These are phyloP conservation scores for Peniophora sp. DNA, from an alignment of 1,284 basidiomycete genomes.

Conservation along the genomic window DNA sequence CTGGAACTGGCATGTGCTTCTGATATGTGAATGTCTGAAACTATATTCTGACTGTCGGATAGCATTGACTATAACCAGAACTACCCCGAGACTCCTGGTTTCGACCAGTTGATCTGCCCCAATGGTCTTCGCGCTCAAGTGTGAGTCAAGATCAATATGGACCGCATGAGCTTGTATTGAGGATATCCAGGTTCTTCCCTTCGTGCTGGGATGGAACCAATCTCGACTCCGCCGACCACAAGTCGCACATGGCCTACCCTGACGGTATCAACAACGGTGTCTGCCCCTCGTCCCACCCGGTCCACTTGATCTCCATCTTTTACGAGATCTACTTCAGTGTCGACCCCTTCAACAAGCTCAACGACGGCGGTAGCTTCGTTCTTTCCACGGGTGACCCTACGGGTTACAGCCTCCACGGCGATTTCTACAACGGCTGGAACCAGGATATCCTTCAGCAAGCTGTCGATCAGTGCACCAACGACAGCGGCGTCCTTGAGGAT, in stretches of 20 bases:
- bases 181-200: slow-evolving; percentile 24
- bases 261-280: slow-evolving; percentile 26
- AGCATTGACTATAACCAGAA: slow-evolving; percentile 16
- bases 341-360: slow-evolving; percentile 12
- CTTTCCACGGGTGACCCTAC: slow-evolving; percentile 28
- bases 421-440: slow-evolving; percentile 47
- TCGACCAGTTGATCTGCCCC: slow-evolving; percentile 25
- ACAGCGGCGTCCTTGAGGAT: slow-evolving; percentile 7
- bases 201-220: slow-evolving; percentile 38
- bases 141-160: too few species aligned
- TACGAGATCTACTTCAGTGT: slow-evolving; percentile 21
- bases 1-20: slow-evolving; percentile 26
- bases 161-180: too few species aligned
- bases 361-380: slow-evolving; percentile 21
- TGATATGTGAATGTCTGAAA: not conserved
- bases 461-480: slow-evolving; percentile 16
- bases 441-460: slow-evolving; percentile 34
- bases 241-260: slow-evolving; percentile 45
- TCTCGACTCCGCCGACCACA: slow-evolving; percentile 41
- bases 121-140: slow-evolving; percentile 34
- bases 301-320: slow-evolving; percentile 23
- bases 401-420: slow-evolving; percentile 44
- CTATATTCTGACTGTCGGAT: too few species aligned
- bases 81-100: slow-evolving; percentile 19
- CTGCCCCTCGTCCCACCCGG: slow-evolving; percentile 22